Evolutionary conservation across 805 yeast species (phyloP).

Genomic region (Candida qinlingensis): DNA sequence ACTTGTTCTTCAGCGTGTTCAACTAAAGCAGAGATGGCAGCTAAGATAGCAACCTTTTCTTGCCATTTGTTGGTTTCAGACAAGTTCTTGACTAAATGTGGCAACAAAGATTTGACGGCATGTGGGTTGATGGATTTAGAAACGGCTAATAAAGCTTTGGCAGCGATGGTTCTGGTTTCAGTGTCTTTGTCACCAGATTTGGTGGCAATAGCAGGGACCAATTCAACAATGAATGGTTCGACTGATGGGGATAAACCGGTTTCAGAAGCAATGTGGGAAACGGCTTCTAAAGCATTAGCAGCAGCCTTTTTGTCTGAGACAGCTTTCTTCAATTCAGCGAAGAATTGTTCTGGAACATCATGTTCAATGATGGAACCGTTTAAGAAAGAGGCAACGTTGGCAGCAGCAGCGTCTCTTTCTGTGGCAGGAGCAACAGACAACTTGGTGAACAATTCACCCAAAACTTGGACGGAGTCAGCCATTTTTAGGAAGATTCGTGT

Average conservation of each 20-base stretch:
- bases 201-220: slow-evolving; percentile 63
- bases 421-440: slow-evolving; percentile 84
- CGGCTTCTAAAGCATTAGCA: slow-evolving; percentile 78
- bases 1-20: slow-evolving; percentile 93
- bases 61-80: slow-evolving; percentile 88
- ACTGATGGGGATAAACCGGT: slow-evolving; percentile 82
- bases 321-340: slow-evolving; percentile 68
- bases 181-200: slow-evolving; percentile 90
- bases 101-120: slow-evolving; percentile 86
- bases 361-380: slow-evolving; percentile 98
- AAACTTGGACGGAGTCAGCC: slow-evolving; percentile 62
- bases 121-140: slow-evolving; percentile 84
- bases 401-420: slow-evolving; percentile 78
- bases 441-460: slow-evolving; percentile 89
- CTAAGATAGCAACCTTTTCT: slow-evolving; percentile 89
- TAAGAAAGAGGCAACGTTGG: slow-evolving; percentile 86
- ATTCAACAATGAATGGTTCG: slow-evolving; percentile 88
- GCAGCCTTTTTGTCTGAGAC: slow-evolving; percentile 79
- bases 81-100: slow-evolving; percentile 68
- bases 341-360: slow-evolving; percentile 91
- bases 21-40: slow-evolving; percentile 81
- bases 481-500: slow-evolving; percentile 18
- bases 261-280: slow-evolving; percentile 77
- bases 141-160: slow-evolving; percentile 70
- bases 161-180: slow-evolving; percentile 68